phyloP scores from a whole-genome alignment of 1,284 basidiomycete genomes.

The Ustilago lituana region DNA sequence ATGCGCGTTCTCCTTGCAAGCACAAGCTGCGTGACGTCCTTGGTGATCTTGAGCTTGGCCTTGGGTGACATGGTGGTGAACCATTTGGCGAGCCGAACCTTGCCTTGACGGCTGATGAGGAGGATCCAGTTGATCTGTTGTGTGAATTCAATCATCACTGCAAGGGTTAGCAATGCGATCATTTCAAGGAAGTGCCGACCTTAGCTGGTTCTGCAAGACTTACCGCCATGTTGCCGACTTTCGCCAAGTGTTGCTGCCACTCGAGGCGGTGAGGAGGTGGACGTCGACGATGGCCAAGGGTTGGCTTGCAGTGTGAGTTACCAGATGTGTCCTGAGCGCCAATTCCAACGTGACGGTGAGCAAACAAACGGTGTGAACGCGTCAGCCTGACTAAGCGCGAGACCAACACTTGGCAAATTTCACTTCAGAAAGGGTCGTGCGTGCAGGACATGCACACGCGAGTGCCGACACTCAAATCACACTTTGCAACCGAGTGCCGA shows the following conservation, averaged over 20 bases:
- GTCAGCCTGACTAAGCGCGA: conserved; percentile 28
- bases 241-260: too few species aligned
- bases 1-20: conserved; percentile 93
- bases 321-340: conserved; percentile 27
- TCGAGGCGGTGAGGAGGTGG: too few species aligned
- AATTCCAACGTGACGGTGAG: neutral
- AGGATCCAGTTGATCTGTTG: conserved; percentile 75
- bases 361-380: neutral
- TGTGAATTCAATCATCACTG: too few species aligned
- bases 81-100: conserved; percentile 98
- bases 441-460: conserved; percentile 8
- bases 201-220: too few species aligned
- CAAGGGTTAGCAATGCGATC: too few species aligned
- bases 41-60: conserved; percentile 95
- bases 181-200: too few species aligned
- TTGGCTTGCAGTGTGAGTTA: conserved; percentile 1
- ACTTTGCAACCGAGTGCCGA: neutral
- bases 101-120: conserved; percentile 94
- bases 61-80: conserved; percentile 95
- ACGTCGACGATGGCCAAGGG: neutral
- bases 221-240: conserved; percentile 7
- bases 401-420: conserved; percentile 24
- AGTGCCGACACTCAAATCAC: too few species aligned
- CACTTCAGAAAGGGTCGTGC: conserved; percentile 4
- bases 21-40: conserved; percentile 98